Evolutionary conservation across 2,329 filamentous ascomycete species (phyloP).

Genomic region (Emmonsiellopsis sp.): DNA sequence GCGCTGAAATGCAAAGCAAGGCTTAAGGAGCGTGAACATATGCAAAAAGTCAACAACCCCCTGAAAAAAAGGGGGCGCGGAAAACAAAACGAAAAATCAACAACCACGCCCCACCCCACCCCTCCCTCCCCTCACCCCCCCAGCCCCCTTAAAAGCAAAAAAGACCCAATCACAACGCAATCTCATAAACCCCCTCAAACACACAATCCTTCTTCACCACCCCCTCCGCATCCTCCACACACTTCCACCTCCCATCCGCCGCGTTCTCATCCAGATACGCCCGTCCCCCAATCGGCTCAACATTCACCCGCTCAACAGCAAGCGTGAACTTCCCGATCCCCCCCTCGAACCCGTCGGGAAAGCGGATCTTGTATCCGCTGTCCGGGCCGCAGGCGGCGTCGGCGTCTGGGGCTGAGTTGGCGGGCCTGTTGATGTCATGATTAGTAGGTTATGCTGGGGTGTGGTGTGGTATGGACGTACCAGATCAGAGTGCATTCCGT

Average conservation of each 20-base stretch:
- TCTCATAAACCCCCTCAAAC: not conserved
- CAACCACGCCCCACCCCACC: no score
- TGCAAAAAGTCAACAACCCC: no score
- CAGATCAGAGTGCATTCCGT: not conserved
- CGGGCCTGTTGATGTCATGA: not conserved
- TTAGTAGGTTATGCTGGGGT: not conserved
- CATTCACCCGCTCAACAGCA: not conserved
- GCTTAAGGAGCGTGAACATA: no score
- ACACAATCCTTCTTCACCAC: not conserved
- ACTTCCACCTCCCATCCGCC: not conserved
- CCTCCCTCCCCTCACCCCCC: no score
- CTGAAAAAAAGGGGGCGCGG: no score
- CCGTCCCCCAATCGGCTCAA: not conserved
- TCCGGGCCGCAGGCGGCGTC: conserved; percentile 21
- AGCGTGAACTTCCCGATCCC: conserved; percentile 13
- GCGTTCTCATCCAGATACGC: not conserved
- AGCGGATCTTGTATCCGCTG: conserved; percentile 13
- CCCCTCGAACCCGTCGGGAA: conserved; percentile 24
- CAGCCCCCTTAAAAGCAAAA: not conserved
- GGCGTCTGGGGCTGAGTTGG: not conserved
- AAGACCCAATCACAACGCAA: not conserved
- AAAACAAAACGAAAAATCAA: no score
- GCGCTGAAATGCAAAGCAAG: no score
- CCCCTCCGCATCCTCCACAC: not conserved
- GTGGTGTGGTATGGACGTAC: not conserved